These are phyloP conservation scores for Colletotrichum eleusines DNA, from an alignment of 2,329 filamentous ascomycete species.

Conservation along the genomic window DNA sequence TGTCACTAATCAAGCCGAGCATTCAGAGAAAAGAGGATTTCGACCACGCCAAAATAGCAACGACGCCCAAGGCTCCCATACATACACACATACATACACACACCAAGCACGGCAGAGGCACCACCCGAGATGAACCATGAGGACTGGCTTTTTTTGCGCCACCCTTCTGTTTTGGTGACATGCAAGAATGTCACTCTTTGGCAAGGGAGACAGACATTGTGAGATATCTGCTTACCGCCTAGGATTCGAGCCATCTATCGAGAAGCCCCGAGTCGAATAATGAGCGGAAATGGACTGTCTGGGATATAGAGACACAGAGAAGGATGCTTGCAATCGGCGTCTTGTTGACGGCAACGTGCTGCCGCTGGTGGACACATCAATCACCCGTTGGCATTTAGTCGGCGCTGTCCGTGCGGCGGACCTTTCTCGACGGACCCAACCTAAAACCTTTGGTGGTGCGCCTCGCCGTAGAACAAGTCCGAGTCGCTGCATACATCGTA, in stretches of 20 bases:
- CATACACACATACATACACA: too few species aligned
- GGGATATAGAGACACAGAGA: conserved; percentile 1
- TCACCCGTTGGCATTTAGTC: conserved; percentile 31
- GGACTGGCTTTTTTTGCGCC: conserved; percentile 9
- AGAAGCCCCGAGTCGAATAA: neutral
- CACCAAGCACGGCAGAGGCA: conserved; percentile 1
- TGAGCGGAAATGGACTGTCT: neutral
- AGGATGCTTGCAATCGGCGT: conserved; percentile 3
- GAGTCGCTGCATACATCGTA: neutral
- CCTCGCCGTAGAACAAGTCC: conserved; percentile 23
- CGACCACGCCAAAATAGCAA: conserved; percentile 24
- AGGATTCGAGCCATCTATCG: neutral
- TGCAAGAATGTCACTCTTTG: conserved; percentile 9
- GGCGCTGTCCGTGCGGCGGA: conserved; percentile 15
- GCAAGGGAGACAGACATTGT: neutral
- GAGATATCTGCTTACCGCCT: neutral
- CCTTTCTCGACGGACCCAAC: conserved; percentile 19
- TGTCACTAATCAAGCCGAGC: conserved; percentile 29
- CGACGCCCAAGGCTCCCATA: conserved; percentile 23
- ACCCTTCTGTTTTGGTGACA: neutral
- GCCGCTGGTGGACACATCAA: conserved; percentile 25
- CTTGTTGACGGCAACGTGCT: conserved; percentile 32
- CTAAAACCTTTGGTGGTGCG: conserved; percentile 5
- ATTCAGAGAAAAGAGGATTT: conserved; percentile 7
- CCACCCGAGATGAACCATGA: conserved; percentile 25